A percentile compares a stretch with the other conserved stretches of the same genome.
Evolutionary conservation across 106 monocot genomes (phyloP).

Genomic region (Dendrobium nobile): DNA sequence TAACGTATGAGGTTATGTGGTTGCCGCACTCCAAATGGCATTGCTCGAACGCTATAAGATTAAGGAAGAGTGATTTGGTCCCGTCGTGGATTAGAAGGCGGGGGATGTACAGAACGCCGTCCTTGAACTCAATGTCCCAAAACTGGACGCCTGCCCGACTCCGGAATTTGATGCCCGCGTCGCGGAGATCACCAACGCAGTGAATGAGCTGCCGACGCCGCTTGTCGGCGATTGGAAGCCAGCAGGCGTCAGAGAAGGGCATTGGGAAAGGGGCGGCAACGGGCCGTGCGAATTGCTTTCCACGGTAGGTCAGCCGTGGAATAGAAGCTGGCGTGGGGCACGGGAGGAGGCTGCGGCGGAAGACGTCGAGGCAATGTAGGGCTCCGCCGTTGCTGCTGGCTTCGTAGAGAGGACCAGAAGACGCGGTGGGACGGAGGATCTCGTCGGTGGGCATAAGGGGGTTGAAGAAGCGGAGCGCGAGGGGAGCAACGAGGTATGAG

Average conservation of each 20-base stretch:
- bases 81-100: constrained; percentile 66
- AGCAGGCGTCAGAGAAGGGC: background rate
- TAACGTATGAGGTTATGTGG: too few relatives aligned
- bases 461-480: constrained; percentile 68
- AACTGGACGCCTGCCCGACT: constrained; percentile 45
- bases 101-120: constrained; percentile 55
- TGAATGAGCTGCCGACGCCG: constrained; percentile 67
- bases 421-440: constrained; percentile 25
- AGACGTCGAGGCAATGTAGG: constrained; percentile 76
- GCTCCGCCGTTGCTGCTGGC: constrained; percentile 12
- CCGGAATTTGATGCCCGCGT: constrained; percentile 60
- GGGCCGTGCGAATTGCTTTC: too few relatives aligned
- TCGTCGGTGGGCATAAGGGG: constrained; percentile 71
- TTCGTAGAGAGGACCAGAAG: constrained; percentile 18
- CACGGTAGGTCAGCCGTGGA: constrained; percentile 16
- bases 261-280: constrained; percentile 27
- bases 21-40: too few relatives aligned
- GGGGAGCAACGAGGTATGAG: constrained; percentile 26
- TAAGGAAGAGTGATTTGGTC: constrained; percentile 64
- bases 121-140: constrained; percentile 64
- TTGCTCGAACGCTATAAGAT: constrained; percentile 52
- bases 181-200: constrained; percentile 45
- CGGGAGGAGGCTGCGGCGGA: constrained; percentile 46
- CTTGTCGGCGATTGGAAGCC: constrained; percentile 44
- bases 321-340: constrained; percentile 33